Evolutionary conservation across 352 stramenopile genomes (phyloP), one percentile per base, ranked within the genome.

Genomic region (Globisporangium nodosum): DNA sequence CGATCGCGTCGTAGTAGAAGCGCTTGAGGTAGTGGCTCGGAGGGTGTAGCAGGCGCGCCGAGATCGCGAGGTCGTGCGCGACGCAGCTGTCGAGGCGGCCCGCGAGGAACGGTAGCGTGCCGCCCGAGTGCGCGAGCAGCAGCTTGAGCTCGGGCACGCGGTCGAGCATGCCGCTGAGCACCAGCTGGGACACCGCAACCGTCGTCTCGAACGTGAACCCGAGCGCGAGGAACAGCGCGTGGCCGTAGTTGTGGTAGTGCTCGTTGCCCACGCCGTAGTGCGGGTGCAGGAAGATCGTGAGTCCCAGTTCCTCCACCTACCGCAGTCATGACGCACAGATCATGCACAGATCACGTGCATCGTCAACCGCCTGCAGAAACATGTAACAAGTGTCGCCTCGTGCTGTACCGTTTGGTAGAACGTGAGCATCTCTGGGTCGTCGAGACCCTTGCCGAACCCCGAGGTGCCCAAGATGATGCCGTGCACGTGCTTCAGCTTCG

Each of bases 201-300:
- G 77, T 87, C 52, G 78, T 85, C 70, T 88, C 78, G 63, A 88
- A 88, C 35, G 78, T 78, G 66, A 88, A 88, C 2, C 78, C 78
- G 27, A 88, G 61, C 18, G 77, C 78, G 16, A 88, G 56, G 61
- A 81, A 81, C 20, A 88, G 60, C 7, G 72, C 70, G 59, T 88
- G 78, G 18, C 78, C 78, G 47, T 78, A 82, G 59, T 77, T 64
- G 48, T 63, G 55, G 42, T 72, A 86, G 60, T 87, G 71, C 51
- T 88, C 78, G 37, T 81, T 82, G 15, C 77, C 77, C 30, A 88
- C 63, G 48, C 78, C 78, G 49, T 88, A 88, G 63, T 88, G 78
- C n/a, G 78, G 78, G 27, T 88, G 78, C 40, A 88, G 52, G 57
- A 88, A 88, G 56, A 88, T 76, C 12, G 68, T 77, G 47, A 86